Percentiles rank a stretch among this genome's conserved stretches.
phyloP scores from a whole-genome alignment of 352 stramenopile species.

The Pythium volutum region DNA sequence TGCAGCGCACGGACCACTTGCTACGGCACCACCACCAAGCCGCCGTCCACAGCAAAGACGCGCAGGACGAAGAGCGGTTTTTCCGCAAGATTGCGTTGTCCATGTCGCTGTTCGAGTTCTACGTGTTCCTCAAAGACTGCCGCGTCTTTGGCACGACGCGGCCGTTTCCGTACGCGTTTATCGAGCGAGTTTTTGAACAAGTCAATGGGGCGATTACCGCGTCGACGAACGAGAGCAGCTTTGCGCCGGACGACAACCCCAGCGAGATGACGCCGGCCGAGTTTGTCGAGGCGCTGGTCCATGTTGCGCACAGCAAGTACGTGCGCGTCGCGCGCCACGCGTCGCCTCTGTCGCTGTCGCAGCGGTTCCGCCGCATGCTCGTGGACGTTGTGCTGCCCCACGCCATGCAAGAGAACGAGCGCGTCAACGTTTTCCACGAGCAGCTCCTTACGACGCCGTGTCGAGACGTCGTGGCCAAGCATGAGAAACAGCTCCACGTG shows the following conservation, averaged over 20 bases:
- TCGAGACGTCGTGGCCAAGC: slow-evolving; percentile 45
- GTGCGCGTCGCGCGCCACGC: slow-evolving; percentile 19
- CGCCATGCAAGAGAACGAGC: slow-evolving; percentile 53
- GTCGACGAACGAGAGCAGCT: slow-evolving; percentile 4
- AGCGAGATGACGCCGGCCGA: slow-evolving; percentile 62
- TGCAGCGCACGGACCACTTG: slow-evolving; percentile 24
- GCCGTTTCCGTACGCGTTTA: slow-evolving; percentile 58
- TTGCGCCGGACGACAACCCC: slow-evolving; percentile 15
- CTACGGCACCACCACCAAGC: slow-evolving; percentile 20
- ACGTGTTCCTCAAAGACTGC: slow-evolving; percentile 65
- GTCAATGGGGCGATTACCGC: slow-evolving; percentile 31
- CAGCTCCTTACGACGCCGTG: slow-evolving; percentile 47
- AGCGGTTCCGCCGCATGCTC: slow-evolving; percentile 46
- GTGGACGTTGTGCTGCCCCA: slow-evolving; percentile 51
- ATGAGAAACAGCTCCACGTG: slow-evolving; percentile 40
- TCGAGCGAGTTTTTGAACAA: slow-evolving; percentile 52
- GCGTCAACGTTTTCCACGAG: slow-evolving; percentile 45
- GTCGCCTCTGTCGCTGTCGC: slow-evolving; percentile 23
- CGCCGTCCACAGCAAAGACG: slow-evolving; percentile 1
- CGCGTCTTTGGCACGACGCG: slow-evolving; percentile 47
- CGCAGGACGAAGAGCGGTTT: slow-evolving; percentile 49
- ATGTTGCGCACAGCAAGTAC: slow-evolving; percentile 45
- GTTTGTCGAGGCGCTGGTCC: slow-evolving; percentile 63
- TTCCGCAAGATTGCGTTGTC: slow-evolving; percentile 62
- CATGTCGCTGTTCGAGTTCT: slow-evolving; percentile 68